Evolutionary conservation across 352 stramenopile species (phyloP), one percentile per base, ranked within the genome.

Genomic region (Plasmopara muralis): DNA sequence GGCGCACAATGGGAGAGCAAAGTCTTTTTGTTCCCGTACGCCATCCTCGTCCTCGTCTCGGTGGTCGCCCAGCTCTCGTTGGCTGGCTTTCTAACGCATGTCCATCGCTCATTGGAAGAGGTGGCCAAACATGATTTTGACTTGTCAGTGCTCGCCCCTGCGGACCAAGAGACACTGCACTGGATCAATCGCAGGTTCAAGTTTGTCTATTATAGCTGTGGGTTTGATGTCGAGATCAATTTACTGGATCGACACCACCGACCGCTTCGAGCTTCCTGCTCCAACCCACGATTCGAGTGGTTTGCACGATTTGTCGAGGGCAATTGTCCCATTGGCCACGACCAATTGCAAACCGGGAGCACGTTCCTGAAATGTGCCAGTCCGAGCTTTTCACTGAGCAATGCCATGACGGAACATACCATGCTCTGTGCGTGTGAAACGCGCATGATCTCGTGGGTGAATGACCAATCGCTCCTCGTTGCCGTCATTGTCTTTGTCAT

Each of bases 1-100:
- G 82, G 82, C 25, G 82, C 82, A 45, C 82, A 92, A 59, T 88
- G 77, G 77, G 82, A 92, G 51, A 89, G 74, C 75, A 92, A 92
- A 55, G 68, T 87, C 5, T 92, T 92, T 62, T 51, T 92, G 16
- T 92, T 87, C 45, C 82, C 82, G 33, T 92, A 89, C 62, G 77
- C 82, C 40, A 87, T 84, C 37, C 60, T 92, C 14, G 77, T 92
- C 33, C 55, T 81, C 0, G 79, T 92, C 29, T 92, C 82, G 51
- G 76, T 92, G 39, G 57, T 92, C 15, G 78, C 77, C 53, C 78
- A 89, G 64, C 62, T 92, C 18, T 83, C 75, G 41, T 69, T 92
- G 30, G 82, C 82, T 9, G 82, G 77, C 4, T 89, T 88, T 61
- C 75, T 92, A 63, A 87, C 76, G 34, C 82, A 89, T 60, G 75